Conservation (phyloP, 2,329 filamentous ascomycete genomes). For the Coleophoma eucalyptorum region DNA sequence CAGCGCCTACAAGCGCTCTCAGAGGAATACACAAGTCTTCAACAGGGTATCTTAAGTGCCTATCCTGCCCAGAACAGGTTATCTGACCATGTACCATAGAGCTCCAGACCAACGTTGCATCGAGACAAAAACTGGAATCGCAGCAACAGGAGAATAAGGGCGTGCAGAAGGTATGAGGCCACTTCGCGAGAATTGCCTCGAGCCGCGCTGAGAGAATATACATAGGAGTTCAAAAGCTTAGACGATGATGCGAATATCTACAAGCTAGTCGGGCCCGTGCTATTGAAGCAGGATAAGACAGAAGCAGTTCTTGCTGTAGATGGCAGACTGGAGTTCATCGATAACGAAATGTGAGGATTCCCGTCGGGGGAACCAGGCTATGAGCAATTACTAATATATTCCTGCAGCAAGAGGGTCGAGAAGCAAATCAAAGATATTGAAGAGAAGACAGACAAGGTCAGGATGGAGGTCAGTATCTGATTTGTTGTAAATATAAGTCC, state of each 20-base stretch:
- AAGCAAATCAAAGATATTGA: slow-evolving; percentile 61
- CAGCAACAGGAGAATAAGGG: slow-evolving; percentile 91
- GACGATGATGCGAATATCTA: slow-evolving; percentile 86
- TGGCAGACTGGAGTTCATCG: slow-evolving; percentile 86
- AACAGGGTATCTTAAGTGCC: slow-evolving; percentile 57
- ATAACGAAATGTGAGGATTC: slow-evolving; percentile 77
- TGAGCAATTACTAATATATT: slow-evolving; percentile 6
- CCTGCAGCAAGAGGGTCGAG: slow-evolving; percentile 59
- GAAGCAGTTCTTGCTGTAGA: slow-evolving; percentile 92
- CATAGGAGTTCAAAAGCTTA: slow-evolving; percentile 76
- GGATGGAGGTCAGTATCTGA: slow-evolving; percentile 50
- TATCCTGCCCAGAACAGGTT: background rate
- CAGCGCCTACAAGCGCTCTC: slow-evolving; percentile 77
- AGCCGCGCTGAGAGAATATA: slow-evolving; percentile 8
- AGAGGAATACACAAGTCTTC: slow-evolving; percentile 82
- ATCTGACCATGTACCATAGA: slow-evolving; percentile 47
- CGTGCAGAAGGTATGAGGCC: slow-evolving; percentile 66
- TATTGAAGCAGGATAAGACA: slow-evolving; percentile 89
- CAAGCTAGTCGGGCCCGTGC: slow-evolving; percentile 88
- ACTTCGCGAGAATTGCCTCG: too few relatives aligned
- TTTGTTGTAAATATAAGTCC: too few relatives aligned
- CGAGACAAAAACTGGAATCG: slow-evolving; percentile 87
- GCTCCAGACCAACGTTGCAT: slow-evolving; percentile 69
- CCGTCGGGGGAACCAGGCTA: background rate
- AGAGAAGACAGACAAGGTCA: slow-evolving; percentile 60